Conservation (phyloP, 352 stramenopile genomes). For the Phytophthora europaea region DNA sequence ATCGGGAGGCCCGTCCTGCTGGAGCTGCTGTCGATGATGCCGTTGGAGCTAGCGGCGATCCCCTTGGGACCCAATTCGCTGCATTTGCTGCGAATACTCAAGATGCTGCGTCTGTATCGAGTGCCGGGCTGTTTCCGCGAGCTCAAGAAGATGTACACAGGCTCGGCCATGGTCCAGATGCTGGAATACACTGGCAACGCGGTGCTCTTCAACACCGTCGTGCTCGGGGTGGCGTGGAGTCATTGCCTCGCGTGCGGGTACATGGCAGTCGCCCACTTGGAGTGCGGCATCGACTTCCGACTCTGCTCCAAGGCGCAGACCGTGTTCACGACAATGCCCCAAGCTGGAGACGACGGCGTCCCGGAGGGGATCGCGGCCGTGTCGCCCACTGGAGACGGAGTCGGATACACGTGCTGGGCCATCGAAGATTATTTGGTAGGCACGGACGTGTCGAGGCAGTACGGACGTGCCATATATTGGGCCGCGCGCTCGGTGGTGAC, state of each 20-base stretch:
- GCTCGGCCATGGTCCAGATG: constrained; percentile 50
- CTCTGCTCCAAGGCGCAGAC: constrained; percentile 49
- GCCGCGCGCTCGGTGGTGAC: constrained; percentile 63
- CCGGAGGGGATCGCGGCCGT: constrained; percentile 29
- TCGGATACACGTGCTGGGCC: constrained; percentile 67
- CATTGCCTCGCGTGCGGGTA: constrained; percentile 77
- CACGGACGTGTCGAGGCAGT: constrained; percentile 54
- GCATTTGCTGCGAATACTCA: constrained; percentile 62
- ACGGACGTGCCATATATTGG: constrained; percentile 70
- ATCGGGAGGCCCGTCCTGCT: constrained; percentile 54
- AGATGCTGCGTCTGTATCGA: constrained; percentile 69
- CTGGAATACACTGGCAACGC: constrained; percentile 70
- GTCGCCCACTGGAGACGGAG: constrained; percentile 19
- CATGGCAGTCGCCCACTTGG: constrained; percentile 70
- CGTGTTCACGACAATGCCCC: constrained; percentile 23
- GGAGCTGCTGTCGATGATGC: constrained; percentile 59
- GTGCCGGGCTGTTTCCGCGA: constrained; percentile 53
- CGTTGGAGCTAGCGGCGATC: constrained; percentile 52
- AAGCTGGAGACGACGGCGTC: constrained; percentile 15
- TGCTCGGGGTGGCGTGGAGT: constrained; percentile 52
- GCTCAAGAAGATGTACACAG: constrained; percentile 58
- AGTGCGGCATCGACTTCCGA: constrained; percentile 73
- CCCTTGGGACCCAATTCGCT: constrained; percentile 59
- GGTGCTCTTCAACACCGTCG: constrained; percentile 59
- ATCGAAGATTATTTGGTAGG: constrained; percentile 76